Base-by-base conservation (phyloP, 2,329 filamentous ascomycete genomes). In the Byssochlamys sp. region DNA sequence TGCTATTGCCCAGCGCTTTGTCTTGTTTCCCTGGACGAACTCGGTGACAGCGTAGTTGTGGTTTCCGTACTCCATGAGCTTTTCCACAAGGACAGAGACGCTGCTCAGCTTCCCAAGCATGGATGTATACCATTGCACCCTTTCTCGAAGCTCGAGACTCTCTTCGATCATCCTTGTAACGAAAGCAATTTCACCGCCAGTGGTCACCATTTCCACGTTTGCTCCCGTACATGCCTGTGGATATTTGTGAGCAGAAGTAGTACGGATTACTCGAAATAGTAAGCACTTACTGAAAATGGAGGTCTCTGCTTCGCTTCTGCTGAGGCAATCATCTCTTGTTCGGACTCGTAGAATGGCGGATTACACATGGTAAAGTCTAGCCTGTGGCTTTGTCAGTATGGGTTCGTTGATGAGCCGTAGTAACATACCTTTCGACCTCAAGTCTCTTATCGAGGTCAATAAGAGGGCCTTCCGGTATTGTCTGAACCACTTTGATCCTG, bases 281-380 rank as follows among this genome's bases (percentile, higher is more conserved):
- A 33, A 39, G 27, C 39, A 67, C 84, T 84, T 53, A 87, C 85
- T 0, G 88, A 87, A 57, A 83, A 83, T 0, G 91, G 88, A 0
- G 84, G 84, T 0, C 80, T 79, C 2, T 80, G 73, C 71, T 96
- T 96, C 39, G 80, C 73, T 14, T 77, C 71, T 0, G 89, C 87
- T 1, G 86, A 87, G 3, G 77, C 74, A 2, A 80, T 63, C 72
- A 96, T 82, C 54, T 95, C 90, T 4, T 80, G 73, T 2, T 81
- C 75, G 0, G 89, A 91, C n/a, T 79, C 73, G 76, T 96, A 97
- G 75, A 99, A 99, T 0, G 94, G 94, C 0, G 94, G 94, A 64
- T 99, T 99, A 62, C 88, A 92, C 85, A 97, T 95, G 58, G 84
- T 85, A 69, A 97, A 96, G 68, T 92, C 86, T 50, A 95, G 78